These are phyloP conservation scores for Erysimum cheiri DNA, from an alignment of 441 rosid species.

Conservation along the genomic window DNA sequence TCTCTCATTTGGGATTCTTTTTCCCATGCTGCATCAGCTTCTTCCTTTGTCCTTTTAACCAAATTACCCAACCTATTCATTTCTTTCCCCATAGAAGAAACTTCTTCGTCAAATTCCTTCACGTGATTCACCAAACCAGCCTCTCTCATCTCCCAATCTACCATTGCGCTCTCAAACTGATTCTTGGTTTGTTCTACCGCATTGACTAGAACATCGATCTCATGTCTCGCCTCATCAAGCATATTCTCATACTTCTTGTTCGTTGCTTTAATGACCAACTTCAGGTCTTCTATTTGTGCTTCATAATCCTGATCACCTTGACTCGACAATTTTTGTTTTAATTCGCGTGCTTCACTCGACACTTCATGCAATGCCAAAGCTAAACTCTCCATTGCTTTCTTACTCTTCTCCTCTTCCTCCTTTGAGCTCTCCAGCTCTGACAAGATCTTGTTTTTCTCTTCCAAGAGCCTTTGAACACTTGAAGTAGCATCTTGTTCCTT, in stretches of 20 bases:
- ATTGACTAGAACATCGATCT: constrained; percentile 58
- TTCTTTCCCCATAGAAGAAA: constrained; percentile 63
- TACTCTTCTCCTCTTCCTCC: constrained; percentile 90
- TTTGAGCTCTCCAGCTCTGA: constrained; percentile 65
- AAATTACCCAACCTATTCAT: constrained; percentile 62
- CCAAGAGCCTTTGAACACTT: constrained; percentile 60
- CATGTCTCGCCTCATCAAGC: constrained; percentile 72
- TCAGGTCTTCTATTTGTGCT: constrained; percentile 67
- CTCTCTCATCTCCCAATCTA: constrained; percentile 82
- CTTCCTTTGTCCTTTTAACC: constrained; percentile 71
- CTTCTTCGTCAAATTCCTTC: constrained; percentile 67
- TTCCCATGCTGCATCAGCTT: constrained; percentile 64
- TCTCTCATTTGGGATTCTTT: constrained; percentile 73
- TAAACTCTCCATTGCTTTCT: constrained; percentile 92
- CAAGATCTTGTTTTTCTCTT: constrained; percentile 73
- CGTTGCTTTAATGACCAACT: constrained; percentile 61
- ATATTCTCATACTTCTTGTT: constrained; percentile 71
- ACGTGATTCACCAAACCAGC: constrained; percentile 57
- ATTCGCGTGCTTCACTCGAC: constrained; percentile 78
- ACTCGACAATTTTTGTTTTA: constrained; percentile 67
- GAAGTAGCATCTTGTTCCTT: constrained; percentile 81
- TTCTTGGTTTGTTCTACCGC: constrained; percentile 59
- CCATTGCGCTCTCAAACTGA: constrained; percentile 55
- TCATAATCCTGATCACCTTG: constrained; percentile 68
- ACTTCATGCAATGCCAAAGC: constrained; percentile 87